phyloP scores from a whole-genome alignment of 352 stramenopile genomes.

The Pythium oligandrum region DNA sequence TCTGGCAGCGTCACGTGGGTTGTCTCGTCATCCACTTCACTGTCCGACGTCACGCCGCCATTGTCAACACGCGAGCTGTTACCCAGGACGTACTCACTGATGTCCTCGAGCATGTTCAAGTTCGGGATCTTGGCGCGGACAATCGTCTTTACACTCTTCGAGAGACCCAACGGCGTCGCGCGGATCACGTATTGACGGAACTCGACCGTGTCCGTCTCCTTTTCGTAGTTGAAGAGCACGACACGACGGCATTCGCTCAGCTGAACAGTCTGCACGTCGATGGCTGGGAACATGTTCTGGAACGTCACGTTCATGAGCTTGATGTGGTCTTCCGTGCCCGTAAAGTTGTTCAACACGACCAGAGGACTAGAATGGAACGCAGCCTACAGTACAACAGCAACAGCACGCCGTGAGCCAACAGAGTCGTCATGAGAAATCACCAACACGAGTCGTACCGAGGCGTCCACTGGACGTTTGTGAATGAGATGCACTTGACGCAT shows the following conservation, averaged over 20 bases:
- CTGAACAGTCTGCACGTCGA: conserved; percentile 96
- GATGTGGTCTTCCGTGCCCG: conserved; percentile 79
- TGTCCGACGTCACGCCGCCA: conserved; percentile 88
- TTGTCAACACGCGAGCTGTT: conserved; percentile 41
- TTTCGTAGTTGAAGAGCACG: conserved; percentile 96
- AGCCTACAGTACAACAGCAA: conserved; percentile 10
- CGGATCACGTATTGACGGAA: conserved; percentile 98
- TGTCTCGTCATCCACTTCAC: conserved; percentile 94
- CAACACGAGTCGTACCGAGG: conserved; percentile 28
- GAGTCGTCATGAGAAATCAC: too few relatives aligned
- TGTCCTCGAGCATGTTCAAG: conserved; percentile 93
- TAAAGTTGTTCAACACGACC: conserved; percentile 99
- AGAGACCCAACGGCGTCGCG: conserved; percentile 91
- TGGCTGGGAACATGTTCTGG: conserved; percentile 99
- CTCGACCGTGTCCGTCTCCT: conserved; percentile 90
- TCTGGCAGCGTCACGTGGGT: conserved; percentile 90
- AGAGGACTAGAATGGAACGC: conserved; percentile 91
- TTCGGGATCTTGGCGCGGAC: conserved; percentile 93
- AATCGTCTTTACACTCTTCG: conserved; percentile 81
- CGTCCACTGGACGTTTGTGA: conserved; percentile 90
- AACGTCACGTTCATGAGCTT: conserved; percentile 98
- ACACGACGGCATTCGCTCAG: conserved; percentile 95
- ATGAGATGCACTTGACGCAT: conserved; percentile 90
- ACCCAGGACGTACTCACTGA: conserved; percentile 94
- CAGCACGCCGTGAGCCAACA: too few relatives aligned